Conservation (phyloP, 768 basidiomycete genomes). For the Suillus sp. region DNA sequence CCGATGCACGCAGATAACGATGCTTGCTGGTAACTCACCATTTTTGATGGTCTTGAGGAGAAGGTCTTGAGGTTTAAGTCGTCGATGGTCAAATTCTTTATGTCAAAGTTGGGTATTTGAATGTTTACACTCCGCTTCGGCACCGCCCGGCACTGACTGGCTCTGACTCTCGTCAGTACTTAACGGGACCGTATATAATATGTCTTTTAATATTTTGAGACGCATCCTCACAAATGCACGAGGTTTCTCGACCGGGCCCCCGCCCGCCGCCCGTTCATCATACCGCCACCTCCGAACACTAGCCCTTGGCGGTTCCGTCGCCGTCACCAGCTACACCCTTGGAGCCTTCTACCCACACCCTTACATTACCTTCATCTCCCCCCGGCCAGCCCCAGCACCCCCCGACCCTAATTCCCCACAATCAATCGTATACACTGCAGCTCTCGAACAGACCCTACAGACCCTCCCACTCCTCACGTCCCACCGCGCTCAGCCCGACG, state of each 20-base stretch:
- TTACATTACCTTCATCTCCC: constrained; percentile 68
- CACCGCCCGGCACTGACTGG: constrained; percentile 17
- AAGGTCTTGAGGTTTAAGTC: constrained; percentile 23
- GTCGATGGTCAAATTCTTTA: not conserved
- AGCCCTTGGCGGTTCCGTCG: constrained; percentile 24
- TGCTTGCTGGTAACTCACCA: constrained; percentile 49
- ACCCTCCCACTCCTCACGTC: constrained; percentile 57
- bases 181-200: not conserved
- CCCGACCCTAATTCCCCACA: constrained; percentile 52
- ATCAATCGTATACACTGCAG: constrained; percentile 55
- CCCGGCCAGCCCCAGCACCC: constrained; percentile 73
- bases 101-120: not conserved
- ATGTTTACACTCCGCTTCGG: constrained; percentile 27
- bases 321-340: constrained; percentile 40
- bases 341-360: constrained; percentile 76
- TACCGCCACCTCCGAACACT: constrained; percentile 18
- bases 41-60: constrained; percentile 49
- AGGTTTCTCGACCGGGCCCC: constrained; percentile 20
- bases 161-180: not conserved
- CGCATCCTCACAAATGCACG: constrained; percentile 16
- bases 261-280: constrained; percentile 5
- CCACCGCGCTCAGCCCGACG: constrained; percentile 51
- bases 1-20: constrained; percentile 32
- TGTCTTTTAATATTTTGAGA: constrained; percentile 17
- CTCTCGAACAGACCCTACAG: constrained; percentile 71